Percentiles rank a stretch among this genome's conserved stretches.
These are phyloP conservation scores for Haplosporangium sp. DNA, from an alignment of 371 early-diverging fungal genomes.

Conservation along the genomic window DNA sequence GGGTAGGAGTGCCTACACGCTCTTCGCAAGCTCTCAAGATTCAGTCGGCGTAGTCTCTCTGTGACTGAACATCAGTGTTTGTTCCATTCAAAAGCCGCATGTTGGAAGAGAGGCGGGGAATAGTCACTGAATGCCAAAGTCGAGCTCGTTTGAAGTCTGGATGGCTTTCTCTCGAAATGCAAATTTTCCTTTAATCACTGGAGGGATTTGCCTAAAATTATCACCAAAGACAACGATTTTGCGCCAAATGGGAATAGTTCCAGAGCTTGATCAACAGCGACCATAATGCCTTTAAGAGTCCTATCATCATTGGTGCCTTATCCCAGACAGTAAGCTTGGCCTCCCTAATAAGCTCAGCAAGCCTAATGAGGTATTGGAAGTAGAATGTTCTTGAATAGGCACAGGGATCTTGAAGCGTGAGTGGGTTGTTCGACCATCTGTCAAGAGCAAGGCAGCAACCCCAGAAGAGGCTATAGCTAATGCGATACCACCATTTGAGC, in stretches of 20 bases:
- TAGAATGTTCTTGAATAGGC: constrained; percentile 12
- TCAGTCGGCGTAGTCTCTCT: constrained; percentile 2
- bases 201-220: constrained; percentile 39
- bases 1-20: too few species aligned
- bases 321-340: constrained; percentile 56
- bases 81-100: constrained; percentile 8
- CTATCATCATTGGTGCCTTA: constrained; percentile 49
- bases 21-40: constrained; percentile 8
- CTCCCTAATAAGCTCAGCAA: constrained; percentile 14
- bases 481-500: background rate
- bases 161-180: constrained; percentile 8
- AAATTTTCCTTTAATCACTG: constrained; percentile 21
- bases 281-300: constrained; percentile 39
- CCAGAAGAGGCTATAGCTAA: constrained; percentile 14
- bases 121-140: background rate
- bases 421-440: constrained; percentile 51
- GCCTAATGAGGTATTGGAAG: constrained; percentile 6
- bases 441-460: constrained; percentile 48
- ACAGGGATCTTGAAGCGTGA: constrained; percentile 46
- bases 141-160: background rate
- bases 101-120: constrained; percentile 1
- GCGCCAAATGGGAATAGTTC: constrained; percentile 45
- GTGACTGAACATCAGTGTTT: background rate
- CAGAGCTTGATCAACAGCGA: too few species aligned
- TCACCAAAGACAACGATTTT: constrained; percentile 41